A percentile compares a stretch with the other conserved stretches of the same genome.
These are phyloP conservation scores for Strigomonas culicis DNA, from an alignment of 208 protist genomes.

Conservation along the genomic window DNA sequence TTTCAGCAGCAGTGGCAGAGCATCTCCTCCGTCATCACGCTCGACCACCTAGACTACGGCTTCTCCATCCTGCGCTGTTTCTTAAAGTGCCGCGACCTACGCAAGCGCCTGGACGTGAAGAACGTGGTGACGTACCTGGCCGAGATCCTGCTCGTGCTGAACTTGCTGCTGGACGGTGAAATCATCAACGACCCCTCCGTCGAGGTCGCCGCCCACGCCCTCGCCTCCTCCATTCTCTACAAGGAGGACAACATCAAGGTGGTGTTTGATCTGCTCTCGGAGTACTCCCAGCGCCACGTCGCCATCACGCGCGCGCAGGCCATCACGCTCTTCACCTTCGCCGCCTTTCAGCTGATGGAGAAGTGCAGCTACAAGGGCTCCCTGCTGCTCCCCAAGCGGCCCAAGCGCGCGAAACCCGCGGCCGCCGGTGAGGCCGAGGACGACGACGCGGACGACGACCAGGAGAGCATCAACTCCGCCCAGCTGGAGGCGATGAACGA, in stretches of 20 bases:
- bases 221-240: slow-evolving; percentile 82
- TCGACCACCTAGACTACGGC: slow-evolving; percentile 60
- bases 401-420: slow-evolving; percentile 15
- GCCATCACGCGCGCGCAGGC: slow-evolving; percentile 37
- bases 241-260: slow-evolving; percentile 74
- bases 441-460: slow-evolving; percentile 23
- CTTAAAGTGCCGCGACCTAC: slow-evolving; percentile 58
- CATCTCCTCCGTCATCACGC: slow-evolving; percentile 64
- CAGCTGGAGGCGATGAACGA: slow-evolving; percentile 26
- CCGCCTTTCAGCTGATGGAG: slow-evolving; percentile 84
- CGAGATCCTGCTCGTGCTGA: slow-evolving; percentile 76
- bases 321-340: slow-evolving; percentile 58
- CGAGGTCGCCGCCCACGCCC: slow-evolving; percentile 65
- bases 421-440: slow-evolving; percentile 20
- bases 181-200: slow-evolving; percentile 59
- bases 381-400: slow-evolving; percentile 46
- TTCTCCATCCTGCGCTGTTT: slow-evolving; percentile 69
- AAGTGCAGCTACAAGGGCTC: slow-evolving; percentile 79
- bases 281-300: slow-evolving; percentile 35
- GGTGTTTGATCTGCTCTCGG: slow-evolving; percentile 62
- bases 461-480: slow-evolving; percentile 29
- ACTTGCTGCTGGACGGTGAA: slow-evolving; percentile 68
- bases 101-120: slow-evolving; percentile 45
- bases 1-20: slow-evolving; percentile 84
- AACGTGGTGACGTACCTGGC: slow-evolving; percentile 55